Base-by-base conservation (phyloP, 2,329 filamentous ascomycete species). In the Calonectria leucothoes region DNA sequence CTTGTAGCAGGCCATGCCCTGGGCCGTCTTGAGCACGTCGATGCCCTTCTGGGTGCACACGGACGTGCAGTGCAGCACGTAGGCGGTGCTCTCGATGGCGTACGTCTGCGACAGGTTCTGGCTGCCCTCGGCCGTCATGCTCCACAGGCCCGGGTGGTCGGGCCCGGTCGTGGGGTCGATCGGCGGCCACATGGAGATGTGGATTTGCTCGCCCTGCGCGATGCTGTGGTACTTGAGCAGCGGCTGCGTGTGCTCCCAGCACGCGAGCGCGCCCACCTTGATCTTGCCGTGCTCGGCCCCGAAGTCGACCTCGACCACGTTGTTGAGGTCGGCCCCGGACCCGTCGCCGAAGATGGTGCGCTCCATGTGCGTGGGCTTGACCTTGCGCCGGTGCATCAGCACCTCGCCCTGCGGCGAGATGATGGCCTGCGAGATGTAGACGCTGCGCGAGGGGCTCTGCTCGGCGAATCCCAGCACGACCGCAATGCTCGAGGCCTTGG, bases 331-430 rank as follows among this genome's bases (percentile, higher is more conserved):
- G 4, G 83, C 77, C 0, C 82, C 85, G 0, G 80, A 79, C 0
- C 85, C 85, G 48, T 90, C 88, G 1, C 88, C 88, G 35, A 86
- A 90, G 20, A 89, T 74, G 3, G 86, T 87, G 0, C 87, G 84
- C 78, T 90, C 88, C 83, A 90, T 86, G 67, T 90, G 87, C 0
- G 88, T 90, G 0, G 88, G 85, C 78, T 90, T 90, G 75, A 90
- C 82, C 81, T 90, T 90, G 25, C 87, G 83, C 7, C 87, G 84
- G 55, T 85, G 81, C 7, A 83, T 76, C 11, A 82, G 68, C 12
- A 89, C 52, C 31, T 86, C 82, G 1, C 88, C 87, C 27, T 85
- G 78, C 0, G 82, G 78, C 1, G 80, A 83, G 70, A 89, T 86
- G 10, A 89, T 82, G 4, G 83, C 83, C 73, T 89, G 87, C 0